phyloP scores from a whole-genome alignment of 163 green algal genomes.

The Scenedesmus sp. region DNA sequence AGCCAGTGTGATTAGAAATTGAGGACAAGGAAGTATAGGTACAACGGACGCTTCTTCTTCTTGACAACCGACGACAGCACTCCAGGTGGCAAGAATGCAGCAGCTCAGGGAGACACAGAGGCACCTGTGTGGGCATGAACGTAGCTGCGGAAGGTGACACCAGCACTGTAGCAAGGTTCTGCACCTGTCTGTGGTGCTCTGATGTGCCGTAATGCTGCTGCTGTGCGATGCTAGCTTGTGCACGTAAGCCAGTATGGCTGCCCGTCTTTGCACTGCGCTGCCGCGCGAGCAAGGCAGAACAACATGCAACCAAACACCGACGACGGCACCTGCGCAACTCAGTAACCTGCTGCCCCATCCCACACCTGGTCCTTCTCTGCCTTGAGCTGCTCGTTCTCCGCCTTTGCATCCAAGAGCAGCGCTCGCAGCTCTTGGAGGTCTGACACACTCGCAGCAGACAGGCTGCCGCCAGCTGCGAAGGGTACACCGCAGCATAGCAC shows the following conservation, averaged over 20 bases:
- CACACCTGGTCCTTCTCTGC: slow-evolving; percentile 51
- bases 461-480: slow-evolving; percentile 25
- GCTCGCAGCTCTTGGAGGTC: slow-evolving; percentile 48
- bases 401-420: slow-evolving; percentile 53
- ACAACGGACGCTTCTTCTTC: too few relatives aligned
- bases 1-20: too few relatives aligned
- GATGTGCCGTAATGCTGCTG: neutral
- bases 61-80: too few relatives aligned
- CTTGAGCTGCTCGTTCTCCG: slow-evolving; percentile 40
- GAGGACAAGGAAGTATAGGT: too few relatives aligned
- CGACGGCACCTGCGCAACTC: too few relatives aligned
- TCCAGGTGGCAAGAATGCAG: too few relatives aligned
- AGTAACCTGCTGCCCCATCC: neutral
- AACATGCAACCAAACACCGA: too few relatives aligned
- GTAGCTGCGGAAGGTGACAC: too few relatives aligned
- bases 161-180: neutral
- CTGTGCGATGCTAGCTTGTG: neutral
- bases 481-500: neutral
- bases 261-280: neutral
- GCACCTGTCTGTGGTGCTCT: neutral
- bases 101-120: too few relatives aligned
- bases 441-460: slow-evolving; percentile 6
- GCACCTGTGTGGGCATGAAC: too few relatives aligned
- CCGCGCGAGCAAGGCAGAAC: neutral
- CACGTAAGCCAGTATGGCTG: neutral